phyloP scores from a whole-genome alignment of 2,329 filamentous ascomycete genomes.

The Paracamarosporium sp. region DNA sequence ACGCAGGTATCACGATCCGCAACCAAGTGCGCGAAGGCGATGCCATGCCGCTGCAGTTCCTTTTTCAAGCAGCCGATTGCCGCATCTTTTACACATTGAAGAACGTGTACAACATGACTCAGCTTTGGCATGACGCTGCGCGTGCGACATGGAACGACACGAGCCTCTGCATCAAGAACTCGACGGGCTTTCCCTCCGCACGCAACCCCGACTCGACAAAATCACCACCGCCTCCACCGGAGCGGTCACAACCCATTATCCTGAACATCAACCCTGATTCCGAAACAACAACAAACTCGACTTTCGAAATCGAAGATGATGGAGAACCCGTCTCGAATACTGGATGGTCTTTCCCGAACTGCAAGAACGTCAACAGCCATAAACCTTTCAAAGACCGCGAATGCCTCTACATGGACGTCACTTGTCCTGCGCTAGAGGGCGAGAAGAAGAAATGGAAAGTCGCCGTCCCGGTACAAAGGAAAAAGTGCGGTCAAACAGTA shows the following conservation, averaged over 20 bases:
- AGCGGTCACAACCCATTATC: no score
- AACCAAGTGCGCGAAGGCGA: conserved; percentile 39
- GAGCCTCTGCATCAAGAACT: conserved; percentile 34
- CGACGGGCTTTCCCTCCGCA: conserved; percentile 17
- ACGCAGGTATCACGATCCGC: conserved; percentile 38
- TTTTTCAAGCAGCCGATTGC: conserved; percentile 43
- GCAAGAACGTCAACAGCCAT: not conserved
- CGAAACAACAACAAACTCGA: not conserved
- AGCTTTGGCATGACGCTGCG: conserved; percentile 40
- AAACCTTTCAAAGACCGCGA: not conserved
- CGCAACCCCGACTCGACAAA: not conserved
- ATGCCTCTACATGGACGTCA: not conserved
- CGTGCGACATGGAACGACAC: conserved; percentile 37
- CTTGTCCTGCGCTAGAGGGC: not conserved
- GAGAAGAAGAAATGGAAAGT: not conserved
- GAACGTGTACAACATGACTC: conserved; percentile 41
- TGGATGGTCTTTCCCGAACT: not conserved
- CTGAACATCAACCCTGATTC: not conserved
- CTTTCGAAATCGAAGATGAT: not conserved
- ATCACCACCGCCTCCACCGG: not conserved
- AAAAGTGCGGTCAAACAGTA: not conserved
- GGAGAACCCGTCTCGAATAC: not conserved
- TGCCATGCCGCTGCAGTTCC: conserved; percentile 37
- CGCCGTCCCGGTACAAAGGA: not conserved
- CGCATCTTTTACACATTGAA: conserved; percentile 40